These are phyloP conservation scores for Euphorbia tirucalli DNA, from an alignment of 345 rosid genomes.

Conservation along the genomic window DNA sequence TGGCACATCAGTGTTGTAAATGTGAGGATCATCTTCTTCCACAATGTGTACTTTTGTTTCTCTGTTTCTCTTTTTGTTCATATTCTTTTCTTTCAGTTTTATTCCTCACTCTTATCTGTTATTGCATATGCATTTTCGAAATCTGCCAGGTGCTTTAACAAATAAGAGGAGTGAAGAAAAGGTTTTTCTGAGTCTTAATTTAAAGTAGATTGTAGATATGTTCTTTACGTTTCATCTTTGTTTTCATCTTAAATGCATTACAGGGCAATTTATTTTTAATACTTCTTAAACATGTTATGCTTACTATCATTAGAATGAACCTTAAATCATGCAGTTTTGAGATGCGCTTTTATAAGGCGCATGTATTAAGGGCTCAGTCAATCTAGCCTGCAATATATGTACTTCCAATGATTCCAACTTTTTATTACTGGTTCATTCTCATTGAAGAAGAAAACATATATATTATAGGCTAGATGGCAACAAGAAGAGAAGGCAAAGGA, in stretches of 20 bases:
- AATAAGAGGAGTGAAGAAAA: neutral
- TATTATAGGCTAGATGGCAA: slow-evolving; percentile 73
- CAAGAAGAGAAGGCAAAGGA: slow-evolving; percentile 64
- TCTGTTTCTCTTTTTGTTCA: neutral
- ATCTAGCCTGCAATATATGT: slow-evolving; percentile 11
- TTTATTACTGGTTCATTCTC: slow-evolving; percentile 25
- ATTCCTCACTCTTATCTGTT: neutral
- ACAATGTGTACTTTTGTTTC: too few species aligned
- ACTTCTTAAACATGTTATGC: neutral
- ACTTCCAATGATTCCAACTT: slow-evolving; percentile 22
- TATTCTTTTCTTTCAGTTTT: neutral
- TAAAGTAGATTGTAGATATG: neutral
- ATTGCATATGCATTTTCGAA: neutral
- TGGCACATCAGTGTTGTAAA: too few species aligned
- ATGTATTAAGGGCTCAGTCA: slow-evolving; percentile 17
- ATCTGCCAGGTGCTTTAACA: neutral
- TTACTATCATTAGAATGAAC: slow-evolving; percentile 14
- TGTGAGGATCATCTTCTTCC: too few species aligned
- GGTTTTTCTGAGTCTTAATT: neutral
- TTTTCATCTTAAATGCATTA: slow-evolving; percentile 8
- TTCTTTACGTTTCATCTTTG: slow-evolving; percentile 4
- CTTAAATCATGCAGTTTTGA: slow-evolving; percentile 8
- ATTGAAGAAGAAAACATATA: slow-evolving; percentile 22
- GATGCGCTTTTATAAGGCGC: slow-evolving; percentile 20
- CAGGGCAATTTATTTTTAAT: slow-evolving; percentile 1